Evolutionary conservation across 2,329 filamentous ascomycete genomes (phyloP).

Genomic region (Bisporella sp.): DNA sequence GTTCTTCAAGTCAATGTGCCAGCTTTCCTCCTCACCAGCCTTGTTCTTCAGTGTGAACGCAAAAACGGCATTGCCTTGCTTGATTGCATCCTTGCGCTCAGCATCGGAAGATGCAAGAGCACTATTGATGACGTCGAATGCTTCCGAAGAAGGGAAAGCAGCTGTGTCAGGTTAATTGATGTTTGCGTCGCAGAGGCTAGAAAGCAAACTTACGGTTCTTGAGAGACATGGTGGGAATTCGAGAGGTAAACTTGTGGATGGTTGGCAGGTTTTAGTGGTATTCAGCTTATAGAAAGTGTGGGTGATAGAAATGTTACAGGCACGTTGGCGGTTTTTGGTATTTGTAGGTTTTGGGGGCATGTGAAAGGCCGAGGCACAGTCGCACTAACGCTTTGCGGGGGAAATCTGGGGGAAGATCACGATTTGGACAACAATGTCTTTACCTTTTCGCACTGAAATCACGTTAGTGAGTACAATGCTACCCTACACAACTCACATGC

Average conservation of each 20-base stretch:
- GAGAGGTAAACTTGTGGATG: not conserved
- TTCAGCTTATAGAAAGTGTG: no score
- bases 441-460: no score
- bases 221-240: conserved; percentile 3
- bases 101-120: conserved; percentile 61
- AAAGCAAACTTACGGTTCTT: not conserved
- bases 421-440: no score
- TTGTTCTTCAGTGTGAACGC: conserved; percentile 89
- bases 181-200: not conserved
- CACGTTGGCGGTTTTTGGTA: no score
- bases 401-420: no score
- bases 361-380: no score
- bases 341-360: no score
- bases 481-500: no score
- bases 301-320: no score
- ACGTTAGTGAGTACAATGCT: no score
- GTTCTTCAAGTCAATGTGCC: conserved; percentile 94
- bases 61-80: conserved; percentile 81
- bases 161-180: conserved; percentile 36
- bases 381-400: no score
- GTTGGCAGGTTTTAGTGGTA: not conserved
- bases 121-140: conserved; percentile 81
- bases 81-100: conserved; percentile 81
- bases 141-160: conserved; percentile 81
- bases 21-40: conserved; percentile 71